Evolutionary conservation across 345 rosid genomes (phyloP).

Genomic region (Sisymbrium altissimum): DNA sequence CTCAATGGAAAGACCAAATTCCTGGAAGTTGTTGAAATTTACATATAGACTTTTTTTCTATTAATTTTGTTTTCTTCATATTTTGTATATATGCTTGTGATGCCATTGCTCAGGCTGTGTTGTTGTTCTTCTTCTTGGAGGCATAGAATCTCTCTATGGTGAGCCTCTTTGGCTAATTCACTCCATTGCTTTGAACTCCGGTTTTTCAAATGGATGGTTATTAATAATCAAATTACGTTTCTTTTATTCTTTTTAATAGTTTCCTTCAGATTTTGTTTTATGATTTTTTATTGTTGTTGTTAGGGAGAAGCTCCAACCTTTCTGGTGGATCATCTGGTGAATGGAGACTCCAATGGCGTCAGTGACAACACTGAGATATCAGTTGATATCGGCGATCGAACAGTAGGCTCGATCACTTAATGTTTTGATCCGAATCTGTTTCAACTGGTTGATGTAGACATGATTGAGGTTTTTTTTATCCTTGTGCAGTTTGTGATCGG

Average conservation of each 20-base stretch:
- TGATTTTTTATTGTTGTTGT: constrained; percentile 8
- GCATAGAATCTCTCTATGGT: constrained; percentile 61
- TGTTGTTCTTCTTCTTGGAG: constrained; percentile 27
- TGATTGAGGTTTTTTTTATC: constrained; percentile 2
- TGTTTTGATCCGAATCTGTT: neutral
- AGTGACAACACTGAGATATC: constrained; percentile 32
- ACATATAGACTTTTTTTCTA: no score
- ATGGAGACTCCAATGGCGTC: constrained; percentile 38
- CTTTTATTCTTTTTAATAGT: no score
- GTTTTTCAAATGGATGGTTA: no score
- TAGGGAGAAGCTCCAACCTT: constrained; percentile 75
- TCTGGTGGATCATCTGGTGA: constrained; percentile 22
- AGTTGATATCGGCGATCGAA: constrained; percentile 40
- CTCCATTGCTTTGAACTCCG: neutral
- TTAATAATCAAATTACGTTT: no score
- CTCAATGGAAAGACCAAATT: no score
- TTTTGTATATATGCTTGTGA: no score
- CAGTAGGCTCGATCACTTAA: constrained; percentile 39
- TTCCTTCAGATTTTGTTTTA: no score
- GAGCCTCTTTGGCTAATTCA: constrained; percentile 40
- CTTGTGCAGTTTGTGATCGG: constrained; percentile 56
- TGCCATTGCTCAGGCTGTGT: no score
- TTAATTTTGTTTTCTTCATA: no score
- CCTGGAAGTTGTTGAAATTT: no score
- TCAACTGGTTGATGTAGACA: neutral